Evolutionary conservation across 2,329 filamentous ascomycete genomes (phyloP).

Genomic region (Xylariales sp.): DNA sequence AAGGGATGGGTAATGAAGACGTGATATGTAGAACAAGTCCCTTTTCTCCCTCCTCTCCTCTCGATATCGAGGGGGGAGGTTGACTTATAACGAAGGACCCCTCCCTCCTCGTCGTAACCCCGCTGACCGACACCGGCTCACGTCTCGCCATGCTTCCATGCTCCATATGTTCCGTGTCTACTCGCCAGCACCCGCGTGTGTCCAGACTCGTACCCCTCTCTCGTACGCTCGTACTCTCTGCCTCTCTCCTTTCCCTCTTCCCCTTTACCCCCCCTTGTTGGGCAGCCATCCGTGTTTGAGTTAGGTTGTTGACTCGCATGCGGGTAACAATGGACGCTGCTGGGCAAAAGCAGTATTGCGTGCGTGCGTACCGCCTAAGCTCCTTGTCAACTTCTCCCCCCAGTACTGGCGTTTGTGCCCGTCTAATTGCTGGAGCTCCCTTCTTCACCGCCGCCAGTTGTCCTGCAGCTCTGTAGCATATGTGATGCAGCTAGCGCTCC

Average conservation of each 20-base stretch:
- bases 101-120: too few species aligned
- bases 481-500: neutral
- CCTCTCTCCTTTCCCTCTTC: neutral
- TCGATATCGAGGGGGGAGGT: too few species aligned
- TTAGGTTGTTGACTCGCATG: constrained; percentile 4
- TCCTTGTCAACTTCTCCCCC: neutral
- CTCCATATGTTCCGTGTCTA: too few species aligned
- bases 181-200: too few species aligned
- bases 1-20: too few species aligned
- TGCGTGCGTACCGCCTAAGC: neutral
- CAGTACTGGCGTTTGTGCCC: neutral
- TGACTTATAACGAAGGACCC: too few species aligned
- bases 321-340: neutral
- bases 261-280: constrained; percentile 1
- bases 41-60: too few species aligned
- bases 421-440: neutral
- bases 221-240: too few species aligned
- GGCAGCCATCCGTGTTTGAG: constrained; percentile 5
- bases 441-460: constrained; percentile 6
- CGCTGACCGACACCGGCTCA: constrained; percentile 5
- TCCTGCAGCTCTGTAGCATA: constrained; percentile 1
- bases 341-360: too few species aligned
- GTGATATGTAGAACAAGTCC: too few species aligned
- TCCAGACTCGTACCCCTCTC: too few species aligned
- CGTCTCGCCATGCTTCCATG: too few species aligned